Evolutionary conservation across 805 yeast species (phyloP), one percentile per base, ranked within the genome.

Genomic region (Ogataea philodendri): DNA sequence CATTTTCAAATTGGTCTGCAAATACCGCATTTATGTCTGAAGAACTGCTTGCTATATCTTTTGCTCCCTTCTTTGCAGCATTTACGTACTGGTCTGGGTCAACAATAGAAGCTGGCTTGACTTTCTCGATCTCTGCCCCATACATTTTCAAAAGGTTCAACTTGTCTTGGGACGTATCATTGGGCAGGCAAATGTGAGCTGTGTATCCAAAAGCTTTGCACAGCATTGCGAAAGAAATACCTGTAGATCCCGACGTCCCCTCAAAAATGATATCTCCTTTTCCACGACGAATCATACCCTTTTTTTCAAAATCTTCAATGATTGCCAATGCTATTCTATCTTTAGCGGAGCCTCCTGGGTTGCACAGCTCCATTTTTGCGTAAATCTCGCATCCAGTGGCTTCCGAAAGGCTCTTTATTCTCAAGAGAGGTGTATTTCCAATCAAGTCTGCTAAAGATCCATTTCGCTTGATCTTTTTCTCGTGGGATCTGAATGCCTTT

Each of bases 171-270:
- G 95, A 81, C 0, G 97, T 93, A 52, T 90, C 98, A 54, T 88
- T 93, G 0, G 97, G 97, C 7, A 93, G 66, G 32, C 94, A 89
- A n/a, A 90, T 93, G 52, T 88, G 96, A 0, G 96, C 84, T 14
- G 74, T 76, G 57, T 89, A 89, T 0, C 98, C 98, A 34, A 84
- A 58, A 0, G 96, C 83, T 48, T 87, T 78, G 44, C 95, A 85
- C n/a, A 93, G 69, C 60, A 88, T 76, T 0, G 97, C 96, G 49
- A 90, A 73, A 1, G 96, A 85, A 9, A 93, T 93, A 3, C 98
- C 98, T 0, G 98, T 90, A 0, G 97, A 88, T 0, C 98, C 98
- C 8, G 93, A 81, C 0, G 98, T 93, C 6, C 98, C 98, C 63
- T 90, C 98, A 58, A 80, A 88, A 1, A 90, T 82, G 9, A 78